A percentile compares a stretch with the other conserved stretches of the same genome.
These are phyloP conservation scores for Alternaria sp. DNA, from an alignment of 2,329 filamentous ascomycete species.

Conservation along the genomic window DNA sequence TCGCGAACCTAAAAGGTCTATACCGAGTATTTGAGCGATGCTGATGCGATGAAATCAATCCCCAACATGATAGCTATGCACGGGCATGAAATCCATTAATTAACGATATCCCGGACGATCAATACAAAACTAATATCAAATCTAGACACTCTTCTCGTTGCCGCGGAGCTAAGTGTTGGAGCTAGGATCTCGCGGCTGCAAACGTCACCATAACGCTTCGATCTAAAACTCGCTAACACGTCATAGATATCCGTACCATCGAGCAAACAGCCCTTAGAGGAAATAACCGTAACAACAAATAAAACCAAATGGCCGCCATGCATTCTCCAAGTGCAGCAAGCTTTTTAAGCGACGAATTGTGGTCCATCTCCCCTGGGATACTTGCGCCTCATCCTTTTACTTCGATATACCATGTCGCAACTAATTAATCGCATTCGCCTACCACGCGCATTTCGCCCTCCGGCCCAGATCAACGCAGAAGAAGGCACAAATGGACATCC, in stretches of 20 bases:
- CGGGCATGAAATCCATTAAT: not conserved
- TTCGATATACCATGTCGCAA: not conserved
- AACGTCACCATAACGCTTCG: slow-evolving; percentile 15
- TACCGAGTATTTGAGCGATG: slow-evolving; percentile 97
- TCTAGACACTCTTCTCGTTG: not conserved
- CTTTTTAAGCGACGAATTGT: slow-evolving; percentile 6
- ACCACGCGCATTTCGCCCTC: slow-evolving; percentile 21
- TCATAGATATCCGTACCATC: slow-evolving; percentile 17
- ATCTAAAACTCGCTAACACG: slow-evolving; percentile 11
- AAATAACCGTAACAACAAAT: slow-evolving; percentile 8
- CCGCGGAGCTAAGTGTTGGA: slow-evolving; percentile 2
- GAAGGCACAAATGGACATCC: slow-evolving; percentile 18
- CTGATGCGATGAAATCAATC: slow-evolving; percentile 51
- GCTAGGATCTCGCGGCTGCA: slow-evolving; percentile 4
- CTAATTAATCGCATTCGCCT: slow-evolving; percentile 14
- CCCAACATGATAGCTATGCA: not conserved
- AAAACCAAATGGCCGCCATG: slow-evolving; percentile 15
- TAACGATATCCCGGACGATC: not conserved
- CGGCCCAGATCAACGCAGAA: slow-evolving; percentile 20
- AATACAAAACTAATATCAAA: not conserved
- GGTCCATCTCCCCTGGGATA: not conserved
- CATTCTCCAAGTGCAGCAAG: slow-evolving; percentile 7
- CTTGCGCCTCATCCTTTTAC: not conserved
- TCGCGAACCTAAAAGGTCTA: slow-evolving; percentile 89
- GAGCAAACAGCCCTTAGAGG: not conserved